These are phyloP conservation scores for Penicillium sp. DNA, from an alignment of 2,329 filamentous ascomycete genomes.

Conservation along the genomic window DNA sequence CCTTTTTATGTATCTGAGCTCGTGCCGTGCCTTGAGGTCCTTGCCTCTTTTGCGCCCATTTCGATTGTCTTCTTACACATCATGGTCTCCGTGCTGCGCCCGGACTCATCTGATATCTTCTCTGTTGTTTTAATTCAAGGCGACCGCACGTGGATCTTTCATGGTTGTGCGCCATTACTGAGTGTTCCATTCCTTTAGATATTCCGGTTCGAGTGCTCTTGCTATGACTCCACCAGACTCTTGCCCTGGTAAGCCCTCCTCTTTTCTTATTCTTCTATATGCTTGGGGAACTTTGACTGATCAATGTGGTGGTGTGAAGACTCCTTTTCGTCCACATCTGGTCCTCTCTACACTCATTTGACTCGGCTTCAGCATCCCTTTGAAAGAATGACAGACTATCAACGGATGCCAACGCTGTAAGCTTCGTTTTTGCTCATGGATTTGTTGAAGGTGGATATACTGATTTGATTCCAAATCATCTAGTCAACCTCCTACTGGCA, in stretches of 20 bases:
- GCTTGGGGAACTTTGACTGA: conserved; percentile 16
- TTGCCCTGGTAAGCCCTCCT: conserved; percentile 49
- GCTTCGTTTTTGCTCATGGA: conserved; percentile 13
- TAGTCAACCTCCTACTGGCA: conserved; percentile 47
- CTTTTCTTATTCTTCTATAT: conserved; percentile 26
- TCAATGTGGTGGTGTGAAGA: conserved; percentile 25
- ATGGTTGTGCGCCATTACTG: conserved; percentile 28
- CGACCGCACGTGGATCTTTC: conserved; percentile 8
- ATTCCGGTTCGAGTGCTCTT: conserved; percentile 49
- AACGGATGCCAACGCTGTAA: conserved; percentile 42
- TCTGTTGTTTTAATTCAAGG: conserved; percentile 11
- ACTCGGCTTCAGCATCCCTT: conserved; percentile 30
- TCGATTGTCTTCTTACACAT: conserved; percentile 23
- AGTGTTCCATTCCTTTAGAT: conserved; percentile 41
- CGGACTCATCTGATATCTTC: conserved; percentile 10
- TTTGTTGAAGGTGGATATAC: conserved; percentile 1
- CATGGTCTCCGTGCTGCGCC: conserved; percentile 14
- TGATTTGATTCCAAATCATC: conserved; percentile 22
- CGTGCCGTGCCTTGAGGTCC: conserved; percentile 15
- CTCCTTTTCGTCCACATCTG: conserved; percentile 33
- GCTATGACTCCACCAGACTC: conserved; percentile 52
- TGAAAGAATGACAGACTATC: conserved; percentile 40
- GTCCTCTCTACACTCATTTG: conserved; percentile 35
- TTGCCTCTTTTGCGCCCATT: conserved; percentile 15
- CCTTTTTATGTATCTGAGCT: conserved; percentile 18